These are phyloP conservation scores for Yamadazyma epiphylla DNA, from an alignment of 1,139 yeast genomes.

Conservation along the genomic window DNA sequence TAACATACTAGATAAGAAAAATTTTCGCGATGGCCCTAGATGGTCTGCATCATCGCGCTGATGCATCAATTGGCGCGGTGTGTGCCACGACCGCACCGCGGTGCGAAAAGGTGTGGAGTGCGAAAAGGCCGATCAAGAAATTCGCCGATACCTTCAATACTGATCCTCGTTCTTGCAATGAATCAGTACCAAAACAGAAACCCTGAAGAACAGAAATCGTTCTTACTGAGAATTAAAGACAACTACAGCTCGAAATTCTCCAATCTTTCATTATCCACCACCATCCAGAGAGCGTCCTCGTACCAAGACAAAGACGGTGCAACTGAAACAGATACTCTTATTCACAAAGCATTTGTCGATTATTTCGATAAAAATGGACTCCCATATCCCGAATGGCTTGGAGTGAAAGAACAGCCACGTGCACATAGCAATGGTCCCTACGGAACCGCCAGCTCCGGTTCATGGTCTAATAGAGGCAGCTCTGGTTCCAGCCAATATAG, in stretches of 20 bases:
- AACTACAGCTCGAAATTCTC: conserved; percentile 34
- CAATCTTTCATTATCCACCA: conserved; percentile 26
- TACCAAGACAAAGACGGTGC: conserved; percentile 38
- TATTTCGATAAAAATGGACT: conserved; percentile 30
- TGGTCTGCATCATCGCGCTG: too few species aligned
- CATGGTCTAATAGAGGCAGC: background rate
- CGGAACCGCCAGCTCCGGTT: conserved; percentile 6
- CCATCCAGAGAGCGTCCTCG: conserved; percentile 15
- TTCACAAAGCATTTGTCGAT: conserved; percentile 44
- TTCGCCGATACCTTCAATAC: too few species aligned
- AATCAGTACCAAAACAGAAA: conserved; percentile 12
- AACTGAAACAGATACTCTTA: conserved; percentile 36
- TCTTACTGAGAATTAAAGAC: conserved; percentile 36
- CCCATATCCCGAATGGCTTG: conserved; percentile 47
- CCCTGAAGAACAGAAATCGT: conserved; percentile 17
- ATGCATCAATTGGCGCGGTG: too few species aligned
- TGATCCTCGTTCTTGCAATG: too few species aligned
- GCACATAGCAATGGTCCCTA: conserved; percentile 7
- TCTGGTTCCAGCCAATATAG: conserved; percentile 11
- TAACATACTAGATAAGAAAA: too few species aligned
- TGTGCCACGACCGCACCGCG: too few species aligned
- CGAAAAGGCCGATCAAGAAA: too few species aligned
- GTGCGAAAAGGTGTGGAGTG: too few species aligned
- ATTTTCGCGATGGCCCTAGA: too few species aligned
- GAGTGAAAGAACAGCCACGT: conserved; percentile 16